A percentile compares a stretch with the other conserved stretches of the same genome.
Conservation (phyloP, 495 filamentous ascomycete genomes). For the Penicillium pancosmium region DNA sequence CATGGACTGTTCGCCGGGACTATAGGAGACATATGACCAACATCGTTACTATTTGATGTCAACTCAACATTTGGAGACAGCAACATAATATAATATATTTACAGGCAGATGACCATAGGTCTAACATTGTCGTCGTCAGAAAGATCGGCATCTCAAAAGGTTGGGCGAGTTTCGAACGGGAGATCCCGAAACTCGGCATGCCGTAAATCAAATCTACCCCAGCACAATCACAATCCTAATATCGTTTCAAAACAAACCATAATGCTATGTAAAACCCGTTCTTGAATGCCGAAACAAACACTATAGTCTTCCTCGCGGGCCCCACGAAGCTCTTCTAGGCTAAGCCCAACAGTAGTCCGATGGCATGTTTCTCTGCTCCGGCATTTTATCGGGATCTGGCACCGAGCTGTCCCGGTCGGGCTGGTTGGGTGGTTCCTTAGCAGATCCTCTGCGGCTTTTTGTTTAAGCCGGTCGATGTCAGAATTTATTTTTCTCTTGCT, state of each 20-base stretch:
- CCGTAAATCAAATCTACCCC: background rate
- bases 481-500: background rate
- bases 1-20: background rate
- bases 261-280: background rate
- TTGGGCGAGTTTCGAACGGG: background rate
- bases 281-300: background rate
- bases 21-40: background rate
- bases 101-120: no score
- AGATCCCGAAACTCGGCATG: constrained; percentile 7
- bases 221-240: background rate
- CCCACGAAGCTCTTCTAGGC: background rate
- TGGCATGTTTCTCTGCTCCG: constrained; percentile 10
- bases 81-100: no score
- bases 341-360: background rate
- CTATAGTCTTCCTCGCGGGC: background rate
- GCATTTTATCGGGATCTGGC: constrained; percentile 18
- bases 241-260: background rate
- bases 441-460: constrained; percentile 15
- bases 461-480: constrained; percentile 10
- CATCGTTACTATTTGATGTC: background rate
- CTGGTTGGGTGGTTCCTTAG: constrained; percentile 3
- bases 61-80: background rate
- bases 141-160: background rate
- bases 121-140: no score
- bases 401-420: constrained; percentile 18